Evolutionary conservation across 169 alveolate genomes (phyloP), one percentile per base, ranked within the genome.

Genomic region (Cryptosporidium ryanae): DNA sequence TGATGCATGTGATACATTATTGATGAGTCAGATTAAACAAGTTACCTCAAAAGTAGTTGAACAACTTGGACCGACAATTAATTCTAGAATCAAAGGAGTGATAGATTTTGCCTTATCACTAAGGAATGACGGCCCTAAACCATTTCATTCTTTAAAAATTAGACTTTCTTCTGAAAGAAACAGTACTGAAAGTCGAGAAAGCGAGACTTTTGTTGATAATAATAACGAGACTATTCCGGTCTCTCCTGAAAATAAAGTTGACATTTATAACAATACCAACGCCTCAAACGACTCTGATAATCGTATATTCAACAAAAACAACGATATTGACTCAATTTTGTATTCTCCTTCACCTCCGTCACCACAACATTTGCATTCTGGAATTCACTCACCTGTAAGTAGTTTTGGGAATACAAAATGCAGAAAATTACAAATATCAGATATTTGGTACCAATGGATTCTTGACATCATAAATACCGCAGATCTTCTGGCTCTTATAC

Each of bases 391-490:
- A 13, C 71, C 87, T 10, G 21, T 76, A 17, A 31, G 38, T 21
- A 59, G 43, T 21, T 18, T 10, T 43, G 15, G 70, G 10, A 65
- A 65, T 15, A 76, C 87, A 6, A 67, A 76, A 55, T 76, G 87
- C 29, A 76, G 87, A 76, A 76, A 76, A 61, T 32, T 76, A 43
- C 87, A 76, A 46, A 18, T 76, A 25, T 76, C 71, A 4, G 87
- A 76, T 34, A 61, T 76, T 18, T 76, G 87, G 87, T 76, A 76
- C 46, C 87, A 76, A 50, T 76, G 87, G 87, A 76, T 76, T 15
- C 63, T 76, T 23, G 87, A 76, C 8, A 76, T 76, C 4, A 76
- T 76, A 12, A 57, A 54, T 61, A 38, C 38, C 21, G 21, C 34
- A 8, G 87, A 76, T 23, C 49, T 76, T 2, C n/a, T 59, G n/a